phyloP scores from a whole-genome alignment of 2,329 filamentous ascomycete species.

The Neocatenulostroma microsporum region DNA sequence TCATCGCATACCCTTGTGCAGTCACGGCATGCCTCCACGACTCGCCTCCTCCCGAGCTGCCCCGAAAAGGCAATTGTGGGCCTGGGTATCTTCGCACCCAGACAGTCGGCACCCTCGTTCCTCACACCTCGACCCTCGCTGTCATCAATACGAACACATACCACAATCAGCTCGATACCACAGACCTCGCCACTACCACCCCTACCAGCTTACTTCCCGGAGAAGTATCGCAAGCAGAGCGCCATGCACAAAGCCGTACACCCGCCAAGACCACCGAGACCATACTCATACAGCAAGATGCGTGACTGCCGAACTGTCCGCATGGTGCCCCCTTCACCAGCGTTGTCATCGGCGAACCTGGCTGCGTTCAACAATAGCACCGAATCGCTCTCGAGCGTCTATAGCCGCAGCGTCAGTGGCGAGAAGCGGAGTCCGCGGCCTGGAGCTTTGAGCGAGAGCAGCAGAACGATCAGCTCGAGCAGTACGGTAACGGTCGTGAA shows the following conservation, averaged over 20 bases:
- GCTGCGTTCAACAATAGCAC: conserved; percentile 9
- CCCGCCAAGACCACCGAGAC: conserved; percentile 9
- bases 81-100: conserved; percentile 19
- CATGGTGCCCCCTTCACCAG: conserved; percentile 11
- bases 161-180: conserved; percentile 13
- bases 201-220: conserved; percentile 20
- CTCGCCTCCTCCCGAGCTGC: conserved; percentile 9
- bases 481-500: conserved; percentile 13
- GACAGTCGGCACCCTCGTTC: conserved; percentile 13
- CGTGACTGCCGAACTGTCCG: conserved; percentile 13
- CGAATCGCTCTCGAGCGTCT: conserved; percentile 23
- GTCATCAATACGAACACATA: conserved; percentile 16
- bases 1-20: conserved; percentile 12
- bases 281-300: conserved; percentile 7
- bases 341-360: conserved; percentile 9
- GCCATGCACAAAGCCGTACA: conserved; percentile 11
- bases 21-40: conserved; percentile 7
- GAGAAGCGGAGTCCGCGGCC: conserved; percentile 8
- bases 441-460: conserved; percentile 4
- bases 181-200: conserved; percentile 20
- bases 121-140: conserved; percentile 20
- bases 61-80: conserved; percentile 15
- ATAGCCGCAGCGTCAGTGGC: conserved; percentile 24
- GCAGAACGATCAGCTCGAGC: conserved; percentile 12
- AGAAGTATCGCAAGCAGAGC: conserved; percentile 11